Conservation (phyloP, 352 stramenopile genomes). For the Albugo candida region DNA sequence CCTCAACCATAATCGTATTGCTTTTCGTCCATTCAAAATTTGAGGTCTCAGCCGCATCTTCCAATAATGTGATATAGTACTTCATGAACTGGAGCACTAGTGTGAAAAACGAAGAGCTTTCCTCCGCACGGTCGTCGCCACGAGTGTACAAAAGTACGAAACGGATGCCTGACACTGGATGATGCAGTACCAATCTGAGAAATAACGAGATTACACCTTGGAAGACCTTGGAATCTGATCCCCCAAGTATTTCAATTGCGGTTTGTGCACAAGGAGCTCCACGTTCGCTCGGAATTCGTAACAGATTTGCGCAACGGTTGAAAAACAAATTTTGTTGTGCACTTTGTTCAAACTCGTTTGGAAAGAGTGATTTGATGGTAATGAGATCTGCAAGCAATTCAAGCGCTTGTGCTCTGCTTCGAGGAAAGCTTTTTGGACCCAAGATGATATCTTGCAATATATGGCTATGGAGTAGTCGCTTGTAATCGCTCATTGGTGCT, state of each 20-base stretch:
- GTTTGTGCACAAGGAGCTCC: no score
- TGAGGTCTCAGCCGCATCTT: no score
- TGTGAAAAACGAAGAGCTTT: slow-evolving; percentile 19
- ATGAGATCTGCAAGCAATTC: slow-evolving; percentile 20
- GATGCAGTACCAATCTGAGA: slow-evolving; percentile 26
- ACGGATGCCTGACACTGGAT: slow-evolving; percentile 33
- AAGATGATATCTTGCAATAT: slow-evolving; percentile 29
- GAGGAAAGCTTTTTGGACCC: slow-evolving; percentile 15
- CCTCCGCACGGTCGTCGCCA: slow-evolving; percentile 22
- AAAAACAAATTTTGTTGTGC: slow-evolving; percentile 42
- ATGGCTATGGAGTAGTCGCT: slow-evolving; percentile 21
- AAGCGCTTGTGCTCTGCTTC: slow-evolving; percentile 19
- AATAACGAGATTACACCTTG: slow-evolving; percentile 38
- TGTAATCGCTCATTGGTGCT: slow-evolving; percentile 16
- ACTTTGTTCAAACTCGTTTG: slow-evolving; percentile 18
- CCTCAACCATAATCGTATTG: slow-evolving; percentile 15
- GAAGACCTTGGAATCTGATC: slow-evolving; percentile 15
- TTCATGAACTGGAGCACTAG: no score
- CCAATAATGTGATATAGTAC: no score
- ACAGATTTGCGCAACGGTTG: slow-evolving; percentile 39
- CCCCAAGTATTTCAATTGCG: no score
- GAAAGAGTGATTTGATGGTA: slow-evolving; percentile 16
- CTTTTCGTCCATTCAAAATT: no score
- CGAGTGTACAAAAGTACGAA: slow-evolving; percentile 57
- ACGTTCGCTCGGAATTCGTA: slow-evolving; percentile 2